Evolutionary conservation across 148 eudicot genomes (phyloP).

Genomic region (Silene latifolia): DNA sequence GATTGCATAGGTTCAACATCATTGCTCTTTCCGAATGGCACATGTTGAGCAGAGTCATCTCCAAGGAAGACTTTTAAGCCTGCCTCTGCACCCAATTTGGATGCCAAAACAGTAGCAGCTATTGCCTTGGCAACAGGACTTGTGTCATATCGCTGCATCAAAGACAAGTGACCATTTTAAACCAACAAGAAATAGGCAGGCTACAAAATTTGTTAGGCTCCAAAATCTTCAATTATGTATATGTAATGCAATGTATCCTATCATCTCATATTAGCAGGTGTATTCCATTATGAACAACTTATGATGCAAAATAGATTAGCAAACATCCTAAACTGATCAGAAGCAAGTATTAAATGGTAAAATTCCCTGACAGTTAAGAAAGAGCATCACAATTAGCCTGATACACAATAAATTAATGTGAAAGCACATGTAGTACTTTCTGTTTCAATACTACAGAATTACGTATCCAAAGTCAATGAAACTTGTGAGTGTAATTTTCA

Average conservation of each 20-base stretch:
- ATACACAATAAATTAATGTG: no score
- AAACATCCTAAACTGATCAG: no score
- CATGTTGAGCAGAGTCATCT: slow-evolving; percentile 25
- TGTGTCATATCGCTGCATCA: slow-evolving; percentile 81
- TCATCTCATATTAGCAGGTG: slow-evolving; percentile 2
- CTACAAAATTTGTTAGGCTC: not conserved
- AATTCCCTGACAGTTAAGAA: no score
- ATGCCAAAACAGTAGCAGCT: slow-evolving; percentile 87
- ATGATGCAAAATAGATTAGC: no score
- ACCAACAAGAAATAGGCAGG: no score
- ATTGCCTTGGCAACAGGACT: slow-evolving; percentile 98
- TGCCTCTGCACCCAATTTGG: slow-evolving; percentile 82
- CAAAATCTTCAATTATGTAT: not conserved
- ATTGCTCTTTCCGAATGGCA: slow-evolving; percentile 55
- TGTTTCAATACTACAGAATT: no score
- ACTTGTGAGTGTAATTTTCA: no score
- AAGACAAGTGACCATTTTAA: slow-evolving; percentile 5
- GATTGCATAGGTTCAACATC: slow-evolving; percentile 52
- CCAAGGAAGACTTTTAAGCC: slow-evolving; percentile 70
- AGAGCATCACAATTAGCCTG: no score
- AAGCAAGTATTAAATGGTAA: no score
- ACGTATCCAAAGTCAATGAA: no score
- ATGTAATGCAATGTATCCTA: not conserved
- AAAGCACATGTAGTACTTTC: no score
- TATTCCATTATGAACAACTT: no score